Percentiles rank a stretch among this genome's conserved stretches.
Conservation (phyloP, 257 asterid genomes). For the Lycium barbarum region DNA sequence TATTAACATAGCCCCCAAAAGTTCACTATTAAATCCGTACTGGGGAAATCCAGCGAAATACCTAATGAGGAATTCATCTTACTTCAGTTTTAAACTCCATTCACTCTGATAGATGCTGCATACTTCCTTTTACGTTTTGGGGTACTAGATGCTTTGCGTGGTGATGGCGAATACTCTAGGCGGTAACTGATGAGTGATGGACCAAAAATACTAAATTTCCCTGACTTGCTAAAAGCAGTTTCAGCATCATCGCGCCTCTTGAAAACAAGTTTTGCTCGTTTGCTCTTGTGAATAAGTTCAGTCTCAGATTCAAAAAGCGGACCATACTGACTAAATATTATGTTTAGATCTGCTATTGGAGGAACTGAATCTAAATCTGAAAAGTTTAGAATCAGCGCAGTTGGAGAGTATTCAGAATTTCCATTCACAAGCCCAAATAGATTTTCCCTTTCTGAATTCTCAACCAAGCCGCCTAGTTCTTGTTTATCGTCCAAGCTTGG, state of each 20-base stretch:
- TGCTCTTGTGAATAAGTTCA: conserved; percentile 58
- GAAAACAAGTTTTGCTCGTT: conserved; percentile 66
- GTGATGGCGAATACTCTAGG: conserved; percentile 52
- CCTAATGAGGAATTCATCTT: conserved; percentile 19
- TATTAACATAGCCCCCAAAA: conserved; percentile 4
- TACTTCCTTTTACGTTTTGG: conserved; percentile 46
- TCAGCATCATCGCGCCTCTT: conserved; percentile 67
- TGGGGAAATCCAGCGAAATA: background rate
- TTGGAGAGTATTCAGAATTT: conserved; percentile 50
- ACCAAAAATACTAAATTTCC: conserved; percentile 73
- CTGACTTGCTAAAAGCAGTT: conserved; percentile 72
- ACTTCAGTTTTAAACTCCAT: conserved; percentile 38
- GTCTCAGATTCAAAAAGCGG: conserved; percentile 65
- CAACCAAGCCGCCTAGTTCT: conserved; percentile 30
- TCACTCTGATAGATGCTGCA: conserved; percentile 31
- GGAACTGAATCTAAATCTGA: conserved; percentile 63
- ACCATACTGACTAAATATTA: conserved; percentile 64
- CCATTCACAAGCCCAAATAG: conserved; percentile 33
- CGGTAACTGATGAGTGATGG: conserved; percentile 71
- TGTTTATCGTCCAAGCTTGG: conserved; percentile 34
- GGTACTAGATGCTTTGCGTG: conserved; percentile 42
- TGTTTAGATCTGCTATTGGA: conserved; percentile 52
- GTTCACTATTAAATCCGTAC: background rate
- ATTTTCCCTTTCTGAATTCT: conserved; percentile 36
- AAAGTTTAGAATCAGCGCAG: conserved; percentile 63